Percentiles rank a stretch among this genome's conserved stretches.
Evolutionary conservation across 2,329 filamentous ascomycete genomes (phyloP).

Genomic region (Trichophyton simii): DNA sequence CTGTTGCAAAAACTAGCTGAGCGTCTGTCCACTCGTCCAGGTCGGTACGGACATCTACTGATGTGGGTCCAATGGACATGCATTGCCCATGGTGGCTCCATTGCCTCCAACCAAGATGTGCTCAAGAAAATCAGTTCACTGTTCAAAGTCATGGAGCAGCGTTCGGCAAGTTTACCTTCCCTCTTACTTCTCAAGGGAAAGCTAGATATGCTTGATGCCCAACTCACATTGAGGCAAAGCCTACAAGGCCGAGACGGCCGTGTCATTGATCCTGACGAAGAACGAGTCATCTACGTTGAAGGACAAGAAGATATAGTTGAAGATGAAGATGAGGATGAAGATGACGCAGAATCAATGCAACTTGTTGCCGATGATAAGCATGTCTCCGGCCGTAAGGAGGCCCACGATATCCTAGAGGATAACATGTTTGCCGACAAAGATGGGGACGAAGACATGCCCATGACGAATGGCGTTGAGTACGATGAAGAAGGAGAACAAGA

Average conservation of each 20-base stretch:
- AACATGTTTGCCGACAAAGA: conserved; percentile 35
- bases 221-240: conserved; percentile 65
- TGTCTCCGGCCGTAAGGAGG: conserved; percentile 32
- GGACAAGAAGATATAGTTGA: conserved; percentile 53
- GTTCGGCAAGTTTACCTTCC: conserved; percentile 67
- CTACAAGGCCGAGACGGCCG: conserved; percentile 48
- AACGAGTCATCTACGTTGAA: conserved; percentile 76
- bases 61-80: conserved; percentile 94
- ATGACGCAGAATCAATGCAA: conserved; percentile 12
- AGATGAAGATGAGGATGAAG: conserved; percentile 31
- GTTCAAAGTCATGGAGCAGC: conserved; percentile 76
- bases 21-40: conserved; percentile 73
- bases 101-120: conserved; percentile 75
- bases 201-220: conserved; percentile 82
- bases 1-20: conserved; percentile 77
- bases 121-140: conserved; percentile 65
- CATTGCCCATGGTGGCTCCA: conserved; percentile 78
- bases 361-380: conserved; percentile 40
- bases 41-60: conserved; percentile 79
- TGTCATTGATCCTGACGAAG: conserved; percentile 45
- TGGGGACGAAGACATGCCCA: conserved; percentile 47
- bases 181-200: conserved; percentile 86
- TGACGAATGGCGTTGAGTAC: conserved; percentile 40
- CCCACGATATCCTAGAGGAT: not conserved
- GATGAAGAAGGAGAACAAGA: conserved; percentile 35